These are phyloP conservation scores for Chaetoscypha palmicola DNA, from an alignment of 2,329 filamentous ascomycete genomes.

Conservation along the genomic window DNA sequence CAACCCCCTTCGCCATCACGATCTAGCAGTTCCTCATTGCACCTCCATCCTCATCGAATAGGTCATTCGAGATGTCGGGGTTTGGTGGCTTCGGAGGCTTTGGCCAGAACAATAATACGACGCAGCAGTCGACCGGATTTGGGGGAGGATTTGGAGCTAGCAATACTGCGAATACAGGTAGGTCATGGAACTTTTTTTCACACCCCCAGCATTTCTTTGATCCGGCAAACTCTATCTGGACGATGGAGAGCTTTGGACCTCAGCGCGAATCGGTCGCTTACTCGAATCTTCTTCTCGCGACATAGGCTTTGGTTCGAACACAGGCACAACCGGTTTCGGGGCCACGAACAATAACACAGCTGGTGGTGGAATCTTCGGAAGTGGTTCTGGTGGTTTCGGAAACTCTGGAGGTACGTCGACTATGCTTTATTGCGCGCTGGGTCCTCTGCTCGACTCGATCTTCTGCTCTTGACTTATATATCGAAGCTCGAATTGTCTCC, in stretches of 20 bases:
- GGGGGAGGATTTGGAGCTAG: conserved; percentile 42
- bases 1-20: conserved; percentile 10
- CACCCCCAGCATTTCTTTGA: conserved; percentile 8
- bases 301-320: conserved; percentile 38
- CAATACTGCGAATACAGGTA: conserved; percentile 32
- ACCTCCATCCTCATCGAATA: conserved; percentile 8
- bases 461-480: conserved; percentile 3
- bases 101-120: conserved; percentile 48
- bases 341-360: conserved; percentile 28
- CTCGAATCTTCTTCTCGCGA: conserved; percentile 25
- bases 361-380: conserved; percentile 36
- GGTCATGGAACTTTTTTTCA: conserved; percentile 16
- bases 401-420: conserved; percentile 34
- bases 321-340: conserved; percentile 36
- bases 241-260: conserved; percentile 13
- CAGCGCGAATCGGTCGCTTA: conserved; percentile 29
- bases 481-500: conserved; percentile 1
- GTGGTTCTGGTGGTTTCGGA: conserved; percentile 31
- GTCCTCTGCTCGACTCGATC: conserved; percentile 12
- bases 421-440: conserved; percentile 19
- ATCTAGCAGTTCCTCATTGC: conserved; percentile 7
- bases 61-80: conserved; percentile 33
- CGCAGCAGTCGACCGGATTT: conserved; percentile 43
- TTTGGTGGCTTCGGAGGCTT: conserved; percentile 54
- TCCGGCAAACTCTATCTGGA: conserved; percentile 10